phyloP scores from a whole-genome alignment of 1,284 basidiomycete genomes.

The Sanghuangporus sanghuang region DNA sequence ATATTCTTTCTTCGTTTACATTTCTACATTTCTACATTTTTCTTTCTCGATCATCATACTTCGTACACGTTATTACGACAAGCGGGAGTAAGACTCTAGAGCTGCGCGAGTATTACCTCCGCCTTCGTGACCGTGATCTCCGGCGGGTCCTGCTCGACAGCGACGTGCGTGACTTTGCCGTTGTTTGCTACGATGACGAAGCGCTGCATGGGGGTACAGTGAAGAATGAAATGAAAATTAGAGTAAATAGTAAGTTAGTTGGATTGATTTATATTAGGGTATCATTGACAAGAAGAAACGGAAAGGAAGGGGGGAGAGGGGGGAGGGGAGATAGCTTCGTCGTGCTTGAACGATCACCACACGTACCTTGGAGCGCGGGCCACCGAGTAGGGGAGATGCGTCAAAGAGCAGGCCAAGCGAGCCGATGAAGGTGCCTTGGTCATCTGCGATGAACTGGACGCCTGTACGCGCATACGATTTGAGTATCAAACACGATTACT shows the following conservation, averaged over 20 bases:
- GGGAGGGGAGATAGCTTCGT: too few species aligned
- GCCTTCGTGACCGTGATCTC: slow-evolving; percentile 33
- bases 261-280: background rate
- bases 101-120: slow-evolving; percentile 28
- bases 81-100: background rate
- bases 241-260: background rate
- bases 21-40: background rate
- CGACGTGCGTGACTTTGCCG: slow-evolving; percentile 31
- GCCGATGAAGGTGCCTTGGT: slow-evolving; percentile 51
- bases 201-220: background rate
- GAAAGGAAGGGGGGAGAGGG: background rate
- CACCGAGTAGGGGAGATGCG: slow-evolving; percentile 55
- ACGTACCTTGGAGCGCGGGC: slow-evolving; percentile 58
- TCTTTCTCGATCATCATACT: background rate
- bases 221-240: background rate
- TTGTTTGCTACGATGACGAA: slow-evolving; percentile 26
- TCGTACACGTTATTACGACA: background rate
- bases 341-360: background rate
- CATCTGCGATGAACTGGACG: slow-evolving; percentile 65
- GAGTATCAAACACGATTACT: background rate
- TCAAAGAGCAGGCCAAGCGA: slow-evolving; percentile 63
- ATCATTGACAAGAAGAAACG: background rate
- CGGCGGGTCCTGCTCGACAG: slow-evolving; percentile 31
- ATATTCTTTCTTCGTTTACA: background rate
- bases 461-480: slow-evolving; percentile 27